Base-by-base conservation (phyloP, 495 filamentous ascomycete species). In the Penicillium verhagenii region DNA sequence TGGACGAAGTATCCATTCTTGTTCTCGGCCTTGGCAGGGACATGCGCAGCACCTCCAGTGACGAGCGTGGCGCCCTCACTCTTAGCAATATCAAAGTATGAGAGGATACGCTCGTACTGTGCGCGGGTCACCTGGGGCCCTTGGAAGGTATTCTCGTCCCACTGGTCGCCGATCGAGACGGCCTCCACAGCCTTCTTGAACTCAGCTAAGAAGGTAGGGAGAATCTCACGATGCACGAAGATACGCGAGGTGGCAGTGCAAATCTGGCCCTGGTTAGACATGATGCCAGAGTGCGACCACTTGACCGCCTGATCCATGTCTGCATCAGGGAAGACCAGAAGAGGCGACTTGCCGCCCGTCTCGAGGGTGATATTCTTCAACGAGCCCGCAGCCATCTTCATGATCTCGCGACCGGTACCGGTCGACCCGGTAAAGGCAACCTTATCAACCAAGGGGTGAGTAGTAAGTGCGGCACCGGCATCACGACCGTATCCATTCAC, bases 381-480 rank as follows among this genome's bases (percentile, higher is more conserved):
- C 5, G 6, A 92, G 6, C 79, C 72, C 6, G 86, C 79, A 1
- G 91, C 92, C 77, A 87, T 85, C 70, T 91, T 92, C 91, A 96
- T 96, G 59, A 96, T 90, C 61, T 89, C 80, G 58, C 83, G 82
- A 37, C 85, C 90, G 16, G 91, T 96, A 1, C 78, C 77, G 7
- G 91, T 96, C 43, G 83, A 87, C 50, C 91, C 91, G 3, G 91
- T 96, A 63, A 96, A 96, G 33, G 91, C 90, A 51, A 96, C 75
- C 75, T 96, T 96, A 75, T 96, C 91, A 50, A 96, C 81, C 35
- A 76, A 79, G 9, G 81, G 66, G 66, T 96, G 91, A 42, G 80
- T 77, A 23, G 90, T 88, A 11, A 96, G 81, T 2, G 90, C 88
- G 8, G 86, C 82, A 25, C 91, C 91, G 2, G 89, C 87, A 18